Conservation (phyloP, 2,329 filamentous ascomycete species). For the Exophiala aquamarina region DNA sequence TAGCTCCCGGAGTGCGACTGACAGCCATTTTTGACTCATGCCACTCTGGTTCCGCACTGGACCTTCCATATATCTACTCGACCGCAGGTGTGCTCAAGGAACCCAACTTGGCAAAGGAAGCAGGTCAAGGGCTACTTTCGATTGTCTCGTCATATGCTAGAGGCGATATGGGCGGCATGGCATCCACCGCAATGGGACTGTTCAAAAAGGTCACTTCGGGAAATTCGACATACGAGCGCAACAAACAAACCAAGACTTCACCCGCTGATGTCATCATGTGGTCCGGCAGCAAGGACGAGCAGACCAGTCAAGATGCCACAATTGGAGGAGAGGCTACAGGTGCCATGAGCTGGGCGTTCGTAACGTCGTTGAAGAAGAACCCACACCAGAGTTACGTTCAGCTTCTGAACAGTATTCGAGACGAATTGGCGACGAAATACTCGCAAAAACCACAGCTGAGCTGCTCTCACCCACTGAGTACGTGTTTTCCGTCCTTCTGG, state of each 20-base stretch:
- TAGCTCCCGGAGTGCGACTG: conserved; percentile 77
- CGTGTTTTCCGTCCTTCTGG: conserved; percentile 36
- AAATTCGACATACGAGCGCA: conserved; percentile 74
- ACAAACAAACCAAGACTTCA: conserved; percentile 85
- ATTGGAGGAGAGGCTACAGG: conserved; percentile 89
- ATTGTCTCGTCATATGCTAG: conserved; percentile 76
- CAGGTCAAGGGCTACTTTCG: conserved; percentile 62
- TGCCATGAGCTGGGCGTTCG: conserved; percentile 98
- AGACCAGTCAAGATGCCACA: conserved; percentile 90
- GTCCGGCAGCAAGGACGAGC: conserved; percentile 93
- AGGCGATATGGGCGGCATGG: conserved; percentile 80
- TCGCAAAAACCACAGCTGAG: conserved; percentile 94
- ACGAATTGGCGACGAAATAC: conserved; percentile 83
- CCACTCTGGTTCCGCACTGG: conserved; percentile 66
- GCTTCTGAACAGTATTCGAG: conserved; percentile 90
- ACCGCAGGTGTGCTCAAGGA: conserved; percentile 69
- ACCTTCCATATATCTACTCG: conserved; percentile 67
- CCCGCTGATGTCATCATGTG: conserved; percentile 97
- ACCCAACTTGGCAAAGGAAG: conserved; percentile 67
- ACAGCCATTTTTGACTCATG: conserved; percentile 70
- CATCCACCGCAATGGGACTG: conserved; percentile 75
- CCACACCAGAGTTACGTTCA: conserved; percentile 95
- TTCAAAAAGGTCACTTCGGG: conserved; percentile 85
- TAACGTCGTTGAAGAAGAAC: conserved; percentile 85
- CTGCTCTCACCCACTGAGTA: conserved; percentile 93